These are phyloP conservation scores for Barbarea vulgaris DNA, from an alignment of 345 rosid genomes.

Conservation along the genomic window DNA sequence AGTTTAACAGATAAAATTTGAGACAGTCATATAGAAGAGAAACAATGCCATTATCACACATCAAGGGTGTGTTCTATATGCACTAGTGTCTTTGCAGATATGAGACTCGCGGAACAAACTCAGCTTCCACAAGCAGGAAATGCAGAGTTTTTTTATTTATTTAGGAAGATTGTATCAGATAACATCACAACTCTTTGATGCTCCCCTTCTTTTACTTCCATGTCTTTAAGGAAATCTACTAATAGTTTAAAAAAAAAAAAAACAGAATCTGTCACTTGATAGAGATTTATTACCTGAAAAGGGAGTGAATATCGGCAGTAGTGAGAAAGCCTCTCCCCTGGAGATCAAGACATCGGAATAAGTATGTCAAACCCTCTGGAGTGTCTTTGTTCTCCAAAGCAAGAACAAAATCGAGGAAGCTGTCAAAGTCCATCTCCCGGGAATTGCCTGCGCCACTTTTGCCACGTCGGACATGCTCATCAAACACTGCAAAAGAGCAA, in stretches of 20 bases:
- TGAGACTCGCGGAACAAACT: slow-evolving; percentile 76
- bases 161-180: slow-evolving; percentile 95
- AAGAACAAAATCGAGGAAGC: slow-evolving; percentile 92
- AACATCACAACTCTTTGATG: slow-evolving; percentile 80
- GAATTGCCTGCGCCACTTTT: slow-evolving; percentile 66
- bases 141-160: slow-evolving; percentile 56
- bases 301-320: slow-evolving; percentile 95
- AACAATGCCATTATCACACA: slow-evolving; percentile 15
- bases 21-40: not conserved
- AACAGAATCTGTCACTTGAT: not conserved
- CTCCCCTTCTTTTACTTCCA: slow-evolving; percentile 98
- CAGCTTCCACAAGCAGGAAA: slow-evolving; percentile 77
- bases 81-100: slow-evolving; percentile 55
- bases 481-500: slow-evolving; percentile 61
- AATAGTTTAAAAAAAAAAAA: not conserved
- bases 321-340: slow-evolving; percentile 89
- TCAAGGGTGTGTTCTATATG: not conserved
- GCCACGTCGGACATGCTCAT: slow-evolving; percentile 91
- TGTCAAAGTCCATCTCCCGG: slow-evolving; percentile 95
- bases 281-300: slow-evolving; percentile 72
- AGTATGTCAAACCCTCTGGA: slow-evolving; percentile 91
- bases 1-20: not conserved
- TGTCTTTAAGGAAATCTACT: slow-evolving; percentile 1
- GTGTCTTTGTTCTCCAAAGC: slow-evolving; percentile 98
- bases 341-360: slow-evolving; percentile 93